Conservation (phyloP, 805 yeast species). For the Saturnispora halmiae region DNA sequence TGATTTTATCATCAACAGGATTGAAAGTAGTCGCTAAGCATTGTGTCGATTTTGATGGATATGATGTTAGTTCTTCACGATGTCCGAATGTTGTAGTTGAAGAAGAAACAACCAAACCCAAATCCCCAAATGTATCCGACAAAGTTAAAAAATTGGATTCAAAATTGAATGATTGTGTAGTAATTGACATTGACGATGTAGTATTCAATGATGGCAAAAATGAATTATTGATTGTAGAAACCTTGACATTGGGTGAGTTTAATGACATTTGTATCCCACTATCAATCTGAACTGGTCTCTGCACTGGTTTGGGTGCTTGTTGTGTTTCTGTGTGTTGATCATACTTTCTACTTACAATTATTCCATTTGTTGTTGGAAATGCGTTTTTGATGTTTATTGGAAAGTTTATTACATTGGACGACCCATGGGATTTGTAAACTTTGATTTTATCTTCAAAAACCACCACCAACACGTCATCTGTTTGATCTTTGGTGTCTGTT, state of each 20-base stretch:
- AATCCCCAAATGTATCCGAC: constrained; percentile 65
- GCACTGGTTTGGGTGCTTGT: no score
- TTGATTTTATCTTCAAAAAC: constrained; percentile 52
- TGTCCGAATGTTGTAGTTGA: constrained; percentile 57
- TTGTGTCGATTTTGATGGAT: constrained; percentile 37
- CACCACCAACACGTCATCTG: constrained; percentile 37
- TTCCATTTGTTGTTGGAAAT: constrained; percentile 58
- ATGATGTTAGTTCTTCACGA: constrained; percentile 46
- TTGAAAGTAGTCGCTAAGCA: constrained; percentile 51
- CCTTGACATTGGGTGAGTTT: constrained; percentile 4
- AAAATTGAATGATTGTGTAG: constrained; percentile 5
- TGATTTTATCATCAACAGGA: constrained; percentile 35
- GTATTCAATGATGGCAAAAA: not conserved
- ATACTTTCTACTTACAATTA: constrained; percentile 33
- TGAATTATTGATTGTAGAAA: not conserved
- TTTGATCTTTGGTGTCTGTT: not conserved
- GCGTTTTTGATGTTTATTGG: constrained; percentile 60
- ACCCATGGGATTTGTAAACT: constrained; percentile 54
- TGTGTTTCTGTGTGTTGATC: constrained; percentile 11
- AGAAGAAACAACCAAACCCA: constrained; percentile 63
- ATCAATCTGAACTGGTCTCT: no score
- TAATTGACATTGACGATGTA: not conserved
- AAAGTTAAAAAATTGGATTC: constrained; percentile 48
- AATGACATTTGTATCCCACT: no score
- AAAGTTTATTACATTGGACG: constrained; percentile 49